Evolutionary conservation across 192 early-diverging fungal genomes (phyloP), one percentile per base, ranked within the genome.

Genomic region (Coemansia sp.): DNA sequence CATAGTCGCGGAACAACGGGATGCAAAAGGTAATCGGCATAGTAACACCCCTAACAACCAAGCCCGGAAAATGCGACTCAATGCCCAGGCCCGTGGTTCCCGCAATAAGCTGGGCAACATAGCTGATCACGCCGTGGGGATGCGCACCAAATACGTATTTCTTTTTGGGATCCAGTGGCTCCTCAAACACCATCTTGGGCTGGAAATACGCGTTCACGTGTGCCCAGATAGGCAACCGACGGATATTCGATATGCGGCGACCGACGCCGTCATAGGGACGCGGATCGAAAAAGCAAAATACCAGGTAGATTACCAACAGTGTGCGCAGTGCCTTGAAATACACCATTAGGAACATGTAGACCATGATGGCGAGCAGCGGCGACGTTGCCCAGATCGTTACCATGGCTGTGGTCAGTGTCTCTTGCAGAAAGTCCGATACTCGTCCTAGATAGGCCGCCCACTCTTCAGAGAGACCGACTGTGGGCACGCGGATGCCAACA

Each of bases 61-160:
- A 87, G 6, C 95, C 94, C 1, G 92, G 92, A 67, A 94, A 94
- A 18, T 84, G 53, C 26, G 85, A 65, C 24, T 87, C 86, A 45
- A 98, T 90, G 13, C 87, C 81, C 35, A 88, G 76, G 3, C 91
- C 94, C 50, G 95, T 93, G 0, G 91, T 92, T 0, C 75, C 94
- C 73, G 94, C 94, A 46, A 92, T 89, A 14, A 86, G 85, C 77
- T 89, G 89, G 1, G 94, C 91, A 14, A 91, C 92, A 24, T 95
- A 85, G 16, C 89, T 84, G 56, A 95, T 91, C 59, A 97, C 91
- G 8, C 93, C 94, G 65, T 96, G 94, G 18, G 95, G 95, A 70
- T 99, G 95, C 68, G 93, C 67, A 40, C 88, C 94, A 84, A 99
- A 93, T 1, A 99, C 85, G 67, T 99, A 97, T 63, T 91, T 92